phyloP scores from a whole-genome alignment of 768 basidiomycete genomes.

The Suillus plorans region DNA sequence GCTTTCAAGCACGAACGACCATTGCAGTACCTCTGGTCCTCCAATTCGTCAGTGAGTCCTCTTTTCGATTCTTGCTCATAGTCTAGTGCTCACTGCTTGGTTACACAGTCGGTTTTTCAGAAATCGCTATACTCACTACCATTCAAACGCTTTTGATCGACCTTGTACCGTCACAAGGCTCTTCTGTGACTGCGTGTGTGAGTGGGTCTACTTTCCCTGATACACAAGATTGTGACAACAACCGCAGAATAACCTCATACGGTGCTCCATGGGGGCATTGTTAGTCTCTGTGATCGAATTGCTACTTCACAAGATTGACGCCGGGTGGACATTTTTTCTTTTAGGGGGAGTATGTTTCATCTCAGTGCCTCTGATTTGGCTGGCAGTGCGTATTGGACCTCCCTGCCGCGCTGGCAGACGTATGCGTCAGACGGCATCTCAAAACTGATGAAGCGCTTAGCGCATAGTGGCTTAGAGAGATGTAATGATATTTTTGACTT shows the following conservation, averaged over 20 bases:
- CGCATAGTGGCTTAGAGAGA: neutral
- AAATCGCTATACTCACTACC: slow-evolving; percentile 50
- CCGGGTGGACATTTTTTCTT: slow-evolving; percentile 68
- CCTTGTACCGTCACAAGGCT: slow-evolving; percentile 53
- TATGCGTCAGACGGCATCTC: neutral
- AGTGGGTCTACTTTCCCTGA: slow-evolving; percentile 22
- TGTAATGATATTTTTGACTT: neutral
- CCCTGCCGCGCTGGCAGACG: slow-evolving; percentile 40
- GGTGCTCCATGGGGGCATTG: slow-evolving; percentile 56
- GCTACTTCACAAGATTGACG: slow-evolving; percentile 51
- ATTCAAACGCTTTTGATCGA: slow-evolving; percentile 61
- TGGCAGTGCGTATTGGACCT: slow-evolving; percentile 55
- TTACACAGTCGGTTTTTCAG: slow-evolving; percentile 46
- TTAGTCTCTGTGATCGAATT: slow-evolving; percentile 59
- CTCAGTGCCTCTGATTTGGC: slow-evolving; percentile 43
- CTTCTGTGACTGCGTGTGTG: slow-evolving; percentile 66
- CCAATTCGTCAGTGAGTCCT: slow-evolving; percentile 34
- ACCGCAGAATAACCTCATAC: slow-evolving; percentile 63
- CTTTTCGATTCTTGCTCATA: neutral
- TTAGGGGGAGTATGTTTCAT: slow-evolving; percentile 44
- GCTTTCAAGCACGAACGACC: slow-evolving; percentile 41
- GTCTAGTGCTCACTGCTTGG: neutral
- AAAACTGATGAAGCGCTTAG: too few species aligned
- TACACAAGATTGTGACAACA: neutral
- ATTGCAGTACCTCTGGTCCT: slow-evolving; percentile 54